Evolutionary conservation across 225 moss, liverwort and hornwort species (phyloP), one percentile per base, ranked within the genome.

Genomic region (Physcomitrium patens): DNA sequence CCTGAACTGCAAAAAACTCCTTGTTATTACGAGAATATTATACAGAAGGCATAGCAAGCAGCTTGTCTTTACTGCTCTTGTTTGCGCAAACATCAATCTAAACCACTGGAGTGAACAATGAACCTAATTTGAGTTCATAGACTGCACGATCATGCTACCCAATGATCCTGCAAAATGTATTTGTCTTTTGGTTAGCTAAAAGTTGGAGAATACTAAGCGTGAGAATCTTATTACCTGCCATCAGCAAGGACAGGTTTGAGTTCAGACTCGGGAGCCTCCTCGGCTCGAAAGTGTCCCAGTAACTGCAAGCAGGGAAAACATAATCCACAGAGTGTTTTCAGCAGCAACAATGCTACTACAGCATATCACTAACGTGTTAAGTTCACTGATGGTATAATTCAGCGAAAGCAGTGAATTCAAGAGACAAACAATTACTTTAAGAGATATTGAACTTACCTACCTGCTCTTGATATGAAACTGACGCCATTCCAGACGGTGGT

Each of bases 201-300:
- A 72, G 52, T 22, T 18, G 60, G 18, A 16, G 12, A 65, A 44
- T 26, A 11, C n/a, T n/a, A 12, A 9, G 10, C 7, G 51, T 60
- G 72, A 52, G 37, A 6, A 63, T 27, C 72, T 37, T 72, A 64
- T 69, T 68, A 86, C 83, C 85, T 83, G 76, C 71, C 74, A 65
- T 90, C 90, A 63, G 87, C 85, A 47, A 87, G 87, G 49, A 85
- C 74, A 68, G 83, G 68, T 68, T 72, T 85, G 24, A 90, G 77
- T 71, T 81, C 85, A 67, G 80, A 68, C 68, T 80, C 68, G 8
- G 83, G 87, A 23, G 90, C 87, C 80, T 85, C 90, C 82, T 76
- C 65, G 28, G 69, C 56, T 64, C 85, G 80, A 76, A 84, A 82
- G 72, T 90, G 90, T 14, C 87, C 80, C 47, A 90, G 75, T n/a